Conservation (phyloP, 441 rosid species). For the Raphanus hybrid region DNA sequence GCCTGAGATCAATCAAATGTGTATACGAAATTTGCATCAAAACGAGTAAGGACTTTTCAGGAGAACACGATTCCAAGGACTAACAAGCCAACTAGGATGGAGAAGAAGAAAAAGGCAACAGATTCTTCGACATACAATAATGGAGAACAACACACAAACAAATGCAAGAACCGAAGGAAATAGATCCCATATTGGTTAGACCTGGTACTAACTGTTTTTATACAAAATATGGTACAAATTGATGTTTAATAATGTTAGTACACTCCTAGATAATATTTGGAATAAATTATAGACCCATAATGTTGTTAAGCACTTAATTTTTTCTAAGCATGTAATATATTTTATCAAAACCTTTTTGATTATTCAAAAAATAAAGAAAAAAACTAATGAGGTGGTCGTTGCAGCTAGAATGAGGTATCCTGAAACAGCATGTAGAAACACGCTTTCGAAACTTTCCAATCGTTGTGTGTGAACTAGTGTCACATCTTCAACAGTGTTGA, state of each 20-base stretch:
- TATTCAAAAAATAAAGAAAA: not conserved
- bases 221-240: not conserved
- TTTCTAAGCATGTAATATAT: constrained; percentile 1
- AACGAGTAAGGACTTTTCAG: not conserved
- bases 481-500: constrained; percentile 16
- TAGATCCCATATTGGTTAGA: not conserved
- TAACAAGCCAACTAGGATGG: not conserved
- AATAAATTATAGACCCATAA: not conserved
- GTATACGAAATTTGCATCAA: not conserved
- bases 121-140: constrained; percentile 9
- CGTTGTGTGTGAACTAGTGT: constrained; percentile 8
- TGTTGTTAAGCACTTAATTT: not conserved
- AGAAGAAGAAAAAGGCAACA: not conserved
- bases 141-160: constrained; percentile 11
- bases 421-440: constrained; percentile 5
- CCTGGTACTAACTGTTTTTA: not conserved
- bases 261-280: not conserved
- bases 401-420: not conserved
- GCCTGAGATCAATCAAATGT: not conserved
- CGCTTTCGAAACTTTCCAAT: not conserved
- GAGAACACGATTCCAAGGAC: not conserved
- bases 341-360: not conserved
- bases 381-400: not conserved
- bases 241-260: not conserved
- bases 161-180: constrained; percentile 3